phyloP scores from a whole-genome alignment of 495 filamentous ascomycete species.

The Podospora fimiseda region DNA sequence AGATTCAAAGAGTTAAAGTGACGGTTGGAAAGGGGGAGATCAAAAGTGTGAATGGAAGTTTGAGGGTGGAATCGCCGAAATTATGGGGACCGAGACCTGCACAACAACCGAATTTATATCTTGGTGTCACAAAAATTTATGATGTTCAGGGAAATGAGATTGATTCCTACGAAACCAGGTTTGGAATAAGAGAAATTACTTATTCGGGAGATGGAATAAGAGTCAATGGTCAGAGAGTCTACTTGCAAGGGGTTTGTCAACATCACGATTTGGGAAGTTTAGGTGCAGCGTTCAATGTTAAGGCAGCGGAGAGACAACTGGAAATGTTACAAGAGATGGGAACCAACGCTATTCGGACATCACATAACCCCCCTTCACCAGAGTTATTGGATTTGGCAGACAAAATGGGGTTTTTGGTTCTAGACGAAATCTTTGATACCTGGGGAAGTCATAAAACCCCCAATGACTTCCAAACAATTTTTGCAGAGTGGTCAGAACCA shows the following conservation, averaged over 20 bases:
- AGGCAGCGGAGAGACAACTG: conserved; percentile 40
- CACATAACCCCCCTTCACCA: conserved; percentile 46
- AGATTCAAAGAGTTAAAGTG: conserved; percentile 18
- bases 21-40: conserved; percentile 26
- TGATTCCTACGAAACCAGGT: conserved; percentile 44
- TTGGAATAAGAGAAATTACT: conserved; percentile 40
- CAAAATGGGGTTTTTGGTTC: conserved; percentile 50
- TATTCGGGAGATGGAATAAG: conserved; percentile 35
- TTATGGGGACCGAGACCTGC: conserved; percentile 44
- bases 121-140: conserved; percentile 36
- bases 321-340: conserved; percentile 44
- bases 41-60: conserved; percentile 27
- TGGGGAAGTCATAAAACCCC: conserved; percentile 36
- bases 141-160: conserved; percentile 17
- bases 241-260: conserved; percentile 38
- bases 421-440: conserved; percentile 47
- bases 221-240: conserved; percentile 35
- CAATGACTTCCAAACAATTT: conserved; percentile 45
- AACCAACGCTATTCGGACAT: conserved; percentile 42
- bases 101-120: conserved; percentile 40
- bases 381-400: conserved; percentile 54
- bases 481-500: conserved; percentile 41
- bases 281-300: conserved; percentile 40
- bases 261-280: conserved; percentile 45
- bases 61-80: conserved; percentile 30